Evolutionary conservation across 257 asterid species (phyloP), one percentile per base, ranked within the genome.

Genomic region (Solanum pimpinellifolium): DNA sequence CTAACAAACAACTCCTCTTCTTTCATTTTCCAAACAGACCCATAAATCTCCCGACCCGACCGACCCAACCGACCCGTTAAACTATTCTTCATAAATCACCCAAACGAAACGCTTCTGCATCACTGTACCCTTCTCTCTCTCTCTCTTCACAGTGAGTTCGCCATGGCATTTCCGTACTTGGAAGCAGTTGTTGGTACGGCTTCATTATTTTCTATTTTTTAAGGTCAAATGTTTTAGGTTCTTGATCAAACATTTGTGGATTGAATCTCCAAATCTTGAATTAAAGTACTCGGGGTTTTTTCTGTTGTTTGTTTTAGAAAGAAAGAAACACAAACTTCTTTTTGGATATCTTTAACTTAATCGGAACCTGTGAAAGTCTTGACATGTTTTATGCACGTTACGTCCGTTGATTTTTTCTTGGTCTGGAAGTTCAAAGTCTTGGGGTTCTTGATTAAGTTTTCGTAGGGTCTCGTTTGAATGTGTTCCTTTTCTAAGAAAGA

Each of bases 101-200:
- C 35, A 73, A 86, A 31, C 21, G 62, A 85, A 25, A 65, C 68
- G 65, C 62, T 29, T 86, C 60, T 6, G 72, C 78, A 72, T 70
- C 39, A 39, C 72, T 56, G 25, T 56, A 56, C 25, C 65, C 46
- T 42, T 42, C 75, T 25, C 39, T 46, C 13, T 39, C 37, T 59
- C 12, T 59, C 35, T 65, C 9, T 31, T 84, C 44, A 41, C 11
- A 35, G 39, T 9, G 44, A 85, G 85, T 49, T 77, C 87, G 92
- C 92, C 91, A 96, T 96, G 99, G 98, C 94, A 93, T 94, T 95
- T 86, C 99, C 98, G 6, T 95, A 93, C 92, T 90, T 94, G 98
- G 99, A 96, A 89, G 95, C 98, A 21, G 98, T 96, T 31, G 90
- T 95, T 35, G 93, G 99, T 96, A 92, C 13, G 92, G 20, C 70